These are phyloP conservation scores for Mentha longifolia DNA, from an alignment of 257 asterid genomes.

Conservation along the genomic window DNA sequence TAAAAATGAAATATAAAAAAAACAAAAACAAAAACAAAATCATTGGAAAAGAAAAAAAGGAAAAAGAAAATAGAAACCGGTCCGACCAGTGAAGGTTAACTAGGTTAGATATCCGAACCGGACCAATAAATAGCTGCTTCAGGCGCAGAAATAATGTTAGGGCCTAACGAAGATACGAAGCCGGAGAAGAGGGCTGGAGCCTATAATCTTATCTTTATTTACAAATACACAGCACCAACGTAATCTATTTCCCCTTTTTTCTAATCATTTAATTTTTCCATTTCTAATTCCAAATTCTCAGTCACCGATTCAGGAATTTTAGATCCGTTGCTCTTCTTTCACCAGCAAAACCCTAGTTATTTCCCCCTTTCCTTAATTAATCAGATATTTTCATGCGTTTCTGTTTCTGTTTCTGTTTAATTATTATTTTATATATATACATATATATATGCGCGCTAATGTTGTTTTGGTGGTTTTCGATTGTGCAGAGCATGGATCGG, in stretches of 20 bases:
- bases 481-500: constrained; percentile 64
- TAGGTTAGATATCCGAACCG: constrained; percentile 46
- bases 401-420: not conserved
- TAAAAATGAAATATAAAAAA: no score
- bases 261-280: not conserved
- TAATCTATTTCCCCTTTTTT: not conserved
- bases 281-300: not conserved
- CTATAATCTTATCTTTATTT: constrained; percentile 31
- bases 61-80: constrained; percentile 10
- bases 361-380: not conserved
- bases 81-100: constrained; percentile 32
- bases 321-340: constrained; percentile 34
- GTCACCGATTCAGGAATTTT: constrained; percentile 1
- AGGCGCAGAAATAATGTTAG: constrained; percentile 36
- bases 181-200: constrained; percentile 57
- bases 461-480: not conserved
- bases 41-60: not conserved
- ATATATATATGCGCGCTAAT: not conserved
- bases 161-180: constrained; percentile 54
- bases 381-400: not conserved
- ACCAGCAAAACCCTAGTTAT: constrained; percentile 33
- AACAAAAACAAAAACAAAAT: no score
- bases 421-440: not conserved
- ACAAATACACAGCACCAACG: constrained; percentile 23
- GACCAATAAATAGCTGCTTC: constrained; percentile 34